Evolutionary conservation across 106 monocot species (phyloP).

Genomic region (Hemerocallis citrina): DNA sequence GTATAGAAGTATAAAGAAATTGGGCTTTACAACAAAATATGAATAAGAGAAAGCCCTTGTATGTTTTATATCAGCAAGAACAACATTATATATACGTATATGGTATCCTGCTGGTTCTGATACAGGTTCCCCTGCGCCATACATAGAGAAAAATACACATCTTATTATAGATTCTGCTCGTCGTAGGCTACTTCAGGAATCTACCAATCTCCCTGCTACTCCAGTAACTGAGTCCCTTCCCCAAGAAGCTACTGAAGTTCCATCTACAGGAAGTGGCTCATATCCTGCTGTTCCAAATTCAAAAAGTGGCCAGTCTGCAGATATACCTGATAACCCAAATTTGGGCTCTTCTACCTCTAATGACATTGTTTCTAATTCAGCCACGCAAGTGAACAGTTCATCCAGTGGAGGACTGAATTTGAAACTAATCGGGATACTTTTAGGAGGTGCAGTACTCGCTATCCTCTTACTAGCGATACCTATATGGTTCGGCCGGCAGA

Average conservation of each 20-base stretch:
- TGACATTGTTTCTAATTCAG: too few relatives aligned
- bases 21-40: too few relatives aligned
- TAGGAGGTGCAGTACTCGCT: conserved; percentile 19
- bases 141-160: conserved; percentile 19
- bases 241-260: conserved; percentile 22
- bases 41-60: too few relatives aligned
- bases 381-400: too few relatives aligned
- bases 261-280: conserved; percentile 69
- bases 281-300: conserved; percentile 46
- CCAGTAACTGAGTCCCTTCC: conserved; percentile 8
- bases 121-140: conserved; percentile 19
- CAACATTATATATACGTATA: too few relatives aligned
- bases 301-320: neutral
- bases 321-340: too few relatives aligned
- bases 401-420: too few relatives aligned
- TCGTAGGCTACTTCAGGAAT: conserved; percentile 46
- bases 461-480: conserved; percentile 12
- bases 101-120: neutral
- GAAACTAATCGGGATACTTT: too few relatives aligned
- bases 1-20: too few relatives aligned
- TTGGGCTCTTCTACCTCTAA: too few relatives aligned
- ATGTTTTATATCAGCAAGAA: too few relatives aligned
- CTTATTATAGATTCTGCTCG: conserved; percentile 15
- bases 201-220: conserved; percentile 61
- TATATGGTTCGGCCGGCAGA: conserved; percentile 20